These are phyloP conservation scores for Mercurialis annua DNA, from an alignment of 345 rosid species.

Conservation along the genomic window DNA sequence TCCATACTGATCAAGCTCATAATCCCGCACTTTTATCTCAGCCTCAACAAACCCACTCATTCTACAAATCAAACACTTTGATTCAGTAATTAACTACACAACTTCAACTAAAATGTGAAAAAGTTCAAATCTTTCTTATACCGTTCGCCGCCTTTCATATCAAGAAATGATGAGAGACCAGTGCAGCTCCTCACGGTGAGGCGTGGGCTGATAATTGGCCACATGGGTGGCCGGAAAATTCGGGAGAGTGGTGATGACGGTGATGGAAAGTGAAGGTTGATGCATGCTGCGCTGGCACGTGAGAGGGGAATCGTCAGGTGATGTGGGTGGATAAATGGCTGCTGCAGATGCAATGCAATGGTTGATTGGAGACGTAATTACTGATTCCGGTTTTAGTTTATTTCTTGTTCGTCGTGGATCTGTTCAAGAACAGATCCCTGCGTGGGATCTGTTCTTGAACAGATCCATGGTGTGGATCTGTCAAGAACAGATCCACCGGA, in stretches of 20 bases:
- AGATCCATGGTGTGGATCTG: no score
- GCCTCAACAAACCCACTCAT: conserved; percentile 55
- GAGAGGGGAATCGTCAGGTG: conserved; percentile 23
- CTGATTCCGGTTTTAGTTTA: not conserved
- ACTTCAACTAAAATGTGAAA: not conserved
- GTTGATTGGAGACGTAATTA: not conserved
- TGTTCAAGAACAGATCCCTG: no score
- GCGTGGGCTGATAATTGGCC: conserved; percentile 19
- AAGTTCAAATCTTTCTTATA: conserved; percentile 8
- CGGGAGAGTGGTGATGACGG: conserved; percentile 13
- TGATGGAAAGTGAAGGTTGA: conserved; percentile 19
- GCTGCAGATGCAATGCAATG: conserved; percentile 22
- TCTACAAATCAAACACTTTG: conserved; percentile 29
- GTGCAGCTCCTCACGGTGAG: conserved; percentile 24
- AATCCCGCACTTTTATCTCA: conserved; percentile 76
- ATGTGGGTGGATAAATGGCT: conserved; percentile 17
- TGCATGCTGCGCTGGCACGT: conserved; percentile 13
- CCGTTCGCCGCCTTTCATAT: conserved; percentile 63
- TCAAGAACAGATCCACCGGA: no score
- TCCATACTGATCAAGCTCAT: conserved; percentile 86
- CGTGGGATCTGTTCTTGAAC: no score
- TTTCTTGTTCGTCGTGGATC: no score
- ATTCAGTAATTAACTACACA: not conserved
- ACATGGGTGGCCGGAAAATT: not conserved
- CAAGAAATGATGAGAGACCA: conserved; percentile 36